phyloP scores from a whole-genome alignment of 306 rosid genomes.

The Casuarina cunninghamiana region DNA sequence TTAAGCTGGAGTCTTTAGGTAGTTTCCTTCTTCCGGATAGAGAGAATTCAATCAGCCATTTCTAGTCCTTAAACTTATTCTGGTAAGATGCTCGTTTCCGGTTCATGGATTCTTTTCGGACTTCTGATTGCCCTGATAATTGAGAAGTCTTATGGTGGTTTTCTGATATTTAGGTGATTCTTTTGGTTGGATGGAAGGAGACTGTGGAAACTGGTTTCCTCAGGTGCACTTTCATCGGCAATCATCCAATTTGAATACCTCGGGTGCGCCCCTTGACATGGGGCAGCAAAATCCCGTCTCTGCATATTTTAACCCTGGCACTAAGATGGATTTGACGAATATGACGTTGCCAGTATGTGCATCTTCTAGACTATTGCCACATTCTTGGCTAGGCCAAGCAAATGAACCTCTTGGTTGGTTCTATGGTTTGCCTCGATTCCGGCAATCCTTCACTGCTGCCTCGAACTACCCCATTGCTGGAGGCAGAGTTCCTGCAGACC shows the following conservation, averaged over 20 bases:
- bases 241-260: conserved; percentile 48
- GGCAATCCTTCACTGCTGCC: conserved; percentile 53
- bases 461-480: conserved; percentile 31
- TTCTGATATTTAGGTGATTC: conserved; percentile 48
- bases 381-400: conserved; percentile 41
- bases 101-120: neutral
- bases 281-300: conserved; percentile 52
- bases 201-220: conserved; percentile 53
- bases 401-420: conserved; percentile 76
- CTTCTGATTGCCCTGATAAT: neutral
- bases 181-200: conserved; percentile 76
- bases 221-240: conserved; percentile 51
- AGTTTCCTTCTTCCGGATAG: conserved; percentile 61
- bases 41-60: conserved; percentile 46
- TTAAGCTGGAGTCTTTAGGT: conserved; percentile 64
- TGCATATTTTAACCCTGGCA: conserved; percentile 39
- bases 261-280: conserved; percentile 35
- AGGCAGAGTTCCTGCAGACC: conserved; percentile 25
- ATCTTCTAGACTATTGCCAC: conserved; percentile 48
- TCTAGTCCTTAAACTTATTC: conserved; percentile 52
- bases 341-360: conserved; percentile 38
- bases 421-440: conserved; percentile 58
- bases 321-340: conserved; percentile 34
- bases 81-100: conserved; percentile 47
- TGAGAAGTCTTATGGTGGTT: conserved; percentile 11